Evolutionary conservation across 495 filamentous ascomycete species (phyloP).

Genomic region (Aspergillus taichungensis): DNA sequence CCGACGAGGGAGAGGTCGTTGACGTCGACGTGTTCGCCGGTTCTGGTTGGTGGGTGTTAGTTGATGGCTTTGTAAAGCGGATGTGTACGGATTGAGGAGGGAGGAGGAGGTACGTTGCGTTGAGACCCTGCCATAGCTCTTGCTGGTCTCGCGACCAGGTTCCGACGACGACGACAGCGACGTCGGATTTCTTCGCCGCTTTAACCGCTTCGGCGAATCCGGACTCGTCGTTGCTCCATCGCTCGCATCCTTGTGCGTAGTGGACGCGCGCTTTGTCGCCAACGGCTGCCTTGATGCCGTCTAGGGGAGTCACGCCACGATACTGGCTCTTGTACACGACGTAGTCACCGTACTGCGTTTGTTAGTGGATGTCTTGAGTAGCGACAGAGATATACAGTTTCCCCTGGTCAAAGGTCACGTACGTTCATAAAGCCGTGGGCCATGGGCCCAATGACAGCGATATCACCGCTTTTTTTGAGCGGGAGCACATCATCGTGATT

Average conservation of each 20-base stretch:
- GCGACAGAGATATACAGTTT: no score
- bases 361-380: neutral
- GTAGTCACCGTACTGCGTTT: conserved; percentile 55
- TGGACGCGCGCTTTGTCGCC: conserved; percentile 44
- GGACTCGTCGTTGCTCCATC: conserved; percentile 60
- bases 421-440: conserved; percentile 63
- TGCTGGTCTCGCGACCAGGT: conserved; percentile 66
- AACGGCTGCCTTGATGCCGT: conserved; percentile 53
- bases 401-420: conserved; percentile 13
- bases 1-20: conserved; percentile 55
- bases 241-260: conserved; percentile 61
- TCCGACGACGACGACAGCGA: conserved; percentile 62
- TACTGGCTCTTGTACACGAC: conserved; percentile 53
- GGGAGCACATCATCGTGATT: conserved; percentile 56
- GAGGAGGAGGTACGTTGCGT: conserved; percentile 43
- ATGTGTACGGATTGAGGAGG: neutral
- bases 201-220: conserved; percentile 53
- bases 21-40: conserved; percentile 63
- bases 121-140: conserved; percentile 58
- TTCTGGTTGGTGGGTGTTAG: conserved; percentile 26
- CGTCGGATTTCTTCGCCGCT: conserved; percentile 55
- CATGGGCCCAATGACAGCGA: conserved; percentile 71
- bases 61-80: neutral
- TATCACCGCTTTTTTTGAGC: conserved; percentile 46
- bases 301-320: conserved; percentile 55